A percentile compares a stretch with the other conserved stretches of the same genome.
phyloP scores from a whole-genome alignment of 2,329 filamentous ascomycete species.

The Rachicladosporium sp. region DNA sequence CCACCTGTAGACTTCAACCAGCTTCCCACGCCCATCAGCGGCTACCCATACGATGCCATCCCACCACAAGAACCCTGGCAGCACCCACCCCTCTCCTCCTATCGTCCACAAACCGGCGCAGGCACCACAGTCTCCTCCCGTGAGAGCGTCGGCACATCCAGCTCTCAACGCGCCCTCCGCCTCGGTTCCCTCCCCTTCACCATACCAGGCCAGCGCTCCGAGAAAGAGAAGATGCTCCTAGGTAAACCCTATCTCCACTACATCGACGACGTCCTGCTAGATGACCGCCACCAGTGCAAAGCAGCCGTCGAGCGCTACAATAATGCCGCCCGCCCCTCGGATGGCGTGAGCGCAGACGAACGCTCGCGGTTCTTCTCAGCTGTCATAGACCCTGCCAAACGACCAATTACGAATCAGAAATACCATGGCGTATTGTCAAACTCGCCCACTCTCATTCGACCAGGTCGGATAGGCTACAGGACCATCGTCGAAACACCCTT shows the following conservation, averaged over 20 bases:
- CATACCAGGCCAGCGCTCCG: conserved; percentile 28
- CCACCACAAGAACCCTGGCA: conserved; percentile 7
- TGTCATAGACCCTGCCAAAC: conserved; percentile 52
- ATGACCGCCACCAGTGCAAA: conserved; percentile 73
- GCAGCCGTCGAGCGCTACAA: conserved; percentile 78
- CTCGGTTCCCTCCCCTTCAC: conserved; percentile 38
- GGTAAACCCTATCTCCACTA: conserved; percentile 71
- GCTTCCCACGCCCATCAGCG: too few species aligned
- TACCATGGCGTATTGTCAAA: conserved; percentile 29
- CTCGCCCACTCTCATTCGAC: neutral
- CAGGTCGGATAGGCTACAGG: conserved; percentile 50
- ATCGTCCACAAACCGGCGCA: conserved; percentile 1
- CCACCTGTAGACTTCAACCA: too few species aligned
- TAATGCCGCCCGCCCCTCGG: conserved; percentile 62
- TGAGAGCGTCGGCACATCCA: conserved; percentile 20
- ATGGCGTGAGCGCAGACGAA: conserved; percentile 53
- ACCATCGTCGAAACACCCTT: conserved; percentile 80
- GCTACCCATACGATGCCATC: conserved; percentile 1
- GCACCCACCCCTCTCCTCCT: conserved; percentile 1
- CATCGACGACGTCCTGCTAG: conserved; percentile 56
- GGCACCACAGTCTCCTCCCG: conserved; percentile 10
- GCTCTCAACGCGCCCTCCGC: conserved; percentile 26
- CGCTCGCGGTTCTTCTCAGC: conserved; percentile 58
- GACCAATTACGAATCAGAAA: conserved; percentile 32
- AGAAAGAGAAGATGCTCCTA: conserved; percentile 83